Evolutionary conservation across 352 stramenopile genomes (phyloP), one percentile per base, ranked within the genome.

Genomic region (Globisporangium emineosum): DNA sequence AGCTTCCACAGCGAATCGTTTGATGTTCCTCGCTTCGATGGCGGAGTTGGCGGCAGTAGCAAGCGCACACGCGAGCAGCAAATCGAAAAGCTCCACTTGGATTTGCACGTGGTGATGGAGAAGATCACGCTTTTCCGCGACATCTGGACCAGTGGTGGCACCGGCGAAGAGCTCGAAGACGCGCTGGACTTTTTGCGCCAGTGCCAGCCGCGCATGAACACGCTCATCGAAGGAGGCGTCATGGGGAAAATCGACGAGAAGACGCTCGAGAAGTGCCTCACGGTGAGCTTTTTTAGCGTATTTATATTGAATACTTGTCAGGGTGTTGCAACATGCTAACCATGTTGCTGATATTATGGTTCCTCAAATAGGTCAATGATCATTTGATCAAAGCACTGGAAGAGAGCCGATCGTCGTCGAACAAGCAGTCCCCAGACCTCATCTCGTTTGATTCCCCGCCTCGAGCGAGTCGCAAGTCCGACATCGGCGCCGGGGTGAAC

Each of bases 191-290:
- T 95, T 59, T 60, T 95, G 50, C 83, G 76, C 1, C 87, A 95
- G 64, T 95, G 87, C 64, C 83, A 91, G 59, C 87, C 85, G 6
- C 83, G 87, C 51, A 95, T 95, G 84, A 95, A 95, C 68, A 90
- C 85, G 49, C 68, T 95, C 13, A 95, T 95, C 67, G 87, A 95
- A 73, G 87, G 85, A 56, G 87, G 87, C 0, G 75, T 95, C 49
- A 86, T 87, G 71, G 87, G 85, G 63, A 94, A 93, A 71, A 86
- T 95, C 57, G 81, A 93, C 64, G 87, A 95, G 54, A 68, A 69
- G 23, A 93, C 81, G 25, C 66, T 95, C 17, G 87, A 95, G 65
- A 67, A 86, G 60, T 95, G 87, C 62, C 75, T 95, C n/a, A 93
- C 82, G 53, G 86, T 94, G 65, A 33, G 79, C 68, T 21, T 2